phyloP scores from a whole-genome alignment of 345 rosid species.

The Physaria fendleri region DNA sequence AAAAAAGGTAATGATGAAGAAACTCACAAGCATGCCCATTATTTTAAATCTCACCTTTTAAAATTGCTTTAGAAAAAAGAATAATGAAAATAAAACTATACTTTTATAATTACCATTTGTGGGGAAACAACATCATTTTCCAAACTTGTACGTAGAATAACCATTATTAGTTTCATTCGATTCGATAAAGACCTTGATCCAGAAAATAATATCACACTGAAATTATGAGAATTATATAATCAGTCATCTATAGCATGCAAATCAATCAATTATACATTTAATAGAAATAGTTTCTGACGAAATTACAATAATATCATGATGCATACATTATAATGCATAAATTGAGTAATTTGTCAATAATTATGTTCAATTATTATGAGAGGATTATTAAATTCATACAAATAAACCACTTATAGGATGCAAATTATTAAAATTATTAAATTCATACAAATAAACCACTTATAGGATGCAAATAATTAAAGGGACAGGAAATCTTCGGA shows the following conservation, averaged over 20 bases:
- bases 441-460: not conserved
- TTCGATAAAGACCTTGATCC: conserved; percentile 47
- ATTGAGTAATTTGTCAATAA: not conserved
- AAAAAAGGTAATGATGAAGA: conserved; percentile 66
- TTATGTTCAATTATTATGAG: too few species aligned
- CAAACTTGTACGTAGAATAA: conserved; percentile 53
- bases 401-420: not conserved
- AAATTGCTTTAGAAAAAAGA: conserved; percentile 49
- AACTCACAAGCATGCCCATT: conserved; percentile 73
- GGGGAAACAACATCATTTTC: conserved; percentile 91
- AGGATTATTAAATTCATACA: not conserved
- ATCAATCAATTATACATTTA: not conserved
- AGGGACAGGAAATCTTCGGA: conserved; percentile 14
- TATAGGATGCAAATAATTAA: conserved; percentile 7
- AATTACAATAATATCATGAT: not conserved
- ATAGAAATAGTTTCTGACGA: not conserved
- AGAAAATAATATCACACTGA: conserved; percentile 26
- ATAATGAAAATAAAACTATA: conserved; percentile 51
- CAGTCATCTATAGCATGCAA: conserved; percentile 3
- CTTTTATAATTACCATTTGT: conserved; percentile 42
- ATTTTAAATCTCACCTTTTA: conserved; percentile 49
- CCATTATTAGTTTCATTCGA: conserved; percentile 55
- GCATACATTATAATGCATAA: not conserved
- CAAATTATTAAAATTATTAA: not conserved
- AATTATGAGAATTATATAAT: too few species aligned